These are phyloP conservation scores for Pleurotus tuber-regium DNA, from an alignment of 768 basidiomycete species.

Conservation along the genomic window DNA sequence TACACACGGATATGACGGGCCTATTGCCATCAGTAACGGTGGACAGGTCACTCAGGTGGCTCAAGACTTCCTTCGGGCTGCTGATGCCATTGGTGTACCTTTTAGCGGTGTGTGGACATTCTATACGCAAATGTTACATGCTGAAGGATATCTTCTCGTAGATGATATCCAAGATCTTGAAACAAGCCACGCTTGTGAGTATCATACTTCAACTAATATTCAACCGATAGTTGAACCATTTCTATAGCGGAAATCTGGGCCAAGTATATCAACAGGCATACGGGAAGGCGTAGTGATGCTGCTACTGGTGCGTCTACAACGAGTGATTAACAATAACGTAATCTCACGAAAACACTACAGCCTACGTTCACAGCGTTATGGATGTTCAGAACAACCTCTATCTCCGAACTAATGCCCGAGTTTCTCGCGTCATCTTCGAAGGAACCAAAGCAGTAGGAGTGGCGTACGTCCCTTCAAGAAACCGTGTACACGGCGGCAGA, in stretches of 20 bases:
- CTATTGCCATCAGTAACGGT: slow-evolving; percentile 73
- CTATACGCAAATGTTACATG: not conserved
- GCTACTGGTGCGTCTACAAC: slow-evolving; percentile 47
- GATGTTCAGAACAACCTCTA: slow-evolving; percentile 66
- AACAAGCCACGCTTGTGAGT: not conserved
- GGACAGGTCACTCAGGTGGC: slow-evolving; percentile 61
- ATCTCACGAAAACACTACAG: slow-evolving; percentile 23
- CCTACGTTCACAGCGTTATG: slow-evolving; percentile 71
- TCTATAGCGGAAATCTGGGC: slow-evolving; percentile 61
- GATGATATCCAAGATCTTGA: slow-evolving; percentile 59
- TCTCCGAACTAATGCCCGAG: slow-evolving; percentile 65
- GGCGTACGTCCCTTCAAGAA: slow-evolving; percentile 63
- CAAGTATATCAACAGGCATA: slow-evolving; percentile 74
- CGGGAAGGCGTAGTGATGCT: slow-evolving; percentile 69
- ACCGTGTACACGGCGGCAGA: slow-evolving; percentile 50
- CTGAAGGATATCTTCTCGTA: slow-evolving; percentile 17
- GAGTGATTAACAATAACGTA: not conserved
- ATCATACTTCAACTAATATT: slow-evolving; percentile 21
- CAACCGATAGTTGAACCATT: slow-evolving; percentile 42
- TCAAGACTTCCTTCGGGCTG: slow-evolving; percentile 66
- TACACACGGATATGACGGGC: slow-evolving; percentile 69
- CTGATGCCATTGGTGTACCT: slow-evolving; percentile 58
- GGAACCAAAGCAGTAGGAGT: slow-evolving; percentile 71
- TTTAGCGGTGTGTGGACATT: slow-evolving; percentile 52
- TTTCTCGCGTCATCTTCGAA: slow-evolving; percentile 69